phyloP scores from a whole-genome alignment of 192 early-diverging fungal genomes.

The Entomortierella chlamydospora region DNA sequence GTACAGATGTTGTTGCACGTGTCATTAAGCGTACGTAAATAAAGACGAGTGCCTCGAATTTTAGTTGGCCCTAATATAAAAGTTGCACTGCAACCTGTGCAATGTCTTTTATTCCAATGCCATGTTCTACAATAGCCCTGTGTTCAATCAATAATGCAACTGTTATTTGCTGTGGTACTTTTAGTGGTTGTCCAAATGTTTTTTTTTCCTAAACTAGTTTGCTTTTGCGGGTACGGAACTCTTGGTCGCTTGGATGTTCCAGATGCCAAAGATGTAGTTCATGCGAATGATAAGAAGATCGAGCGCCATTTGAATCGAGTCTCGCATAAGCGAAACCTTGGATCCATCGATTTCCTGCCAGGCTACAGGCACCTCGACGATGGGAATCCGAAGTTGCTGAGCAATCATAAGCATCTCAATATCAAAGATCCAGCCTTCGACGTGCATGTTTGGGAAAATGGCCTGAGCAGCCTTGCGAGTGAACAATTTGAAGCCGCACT shows the following conservation, averaged over 20 bases:
- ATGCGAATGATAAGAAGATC: slow-evolving; percentile 90
- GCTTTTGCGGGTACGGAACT: background rate
- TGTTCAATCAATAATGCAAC: no score
- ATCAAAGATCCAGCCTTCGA: slow-evolving; percentile 98
- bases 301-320: slow-evolving; percentile 90
- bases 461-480: slow-evolving; percentile 77
- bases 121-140: no score
- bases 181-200: no score
- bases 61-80: no score
- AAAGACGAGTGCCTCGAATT: no score
- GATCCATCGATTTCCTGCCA: slow-evolving; percentile 98
- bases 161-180: no score
- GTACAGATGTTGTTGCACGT: no score
- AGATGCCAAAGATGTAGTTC: slow-evolving; percentile 86
- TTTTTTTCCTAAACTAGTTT: background rate
- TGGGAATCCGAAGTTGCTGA: slow-evolving; percentile 72
- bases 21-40: no score
- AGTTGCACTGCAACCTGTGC: no score
- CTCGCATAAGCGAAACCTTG: slow-evolving; percentile 89
- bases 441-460: slow-evolving; percentile 93
- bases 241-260: slow-evolving; percentile 58
- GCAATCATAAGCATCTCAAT: slow-evolving; percentile 94
- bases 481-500: slow-evolving; percentile 98
- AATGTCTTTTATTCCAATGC: no score
- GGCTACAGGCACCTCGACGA: slow-evolving; percentile 90